A percentile compares a stretch with the other conserved stretches of the same genome.
Evolutionary conservation across 1,139 yeast species (phyloP).

Genomic region (Magnusiomyces paraingens): DNA sequence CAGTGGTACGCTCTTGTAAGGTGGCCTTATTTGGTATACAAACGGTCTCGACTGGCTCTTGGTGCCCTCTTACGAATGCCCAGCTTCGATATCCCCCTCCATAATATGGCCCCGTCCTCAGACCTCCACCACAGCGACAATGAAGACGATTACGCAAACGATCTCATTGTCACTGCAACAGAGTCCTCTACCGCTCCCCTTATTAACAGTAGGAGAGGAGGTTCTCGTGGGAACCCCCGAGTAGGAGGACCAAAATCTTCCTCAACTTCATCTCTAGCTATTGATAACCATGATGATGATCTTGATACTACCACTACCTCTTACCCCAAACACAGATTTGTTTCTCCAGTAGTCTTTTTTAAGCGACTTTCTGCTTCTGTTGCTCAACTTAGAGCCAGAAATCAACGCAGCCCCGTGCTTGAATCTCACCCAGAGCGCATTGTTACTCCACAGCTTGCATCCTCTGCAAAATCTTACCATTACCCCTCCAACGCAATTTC

Average conservation of each 20-base stretch:
- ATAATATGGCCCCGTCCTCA: neutral
- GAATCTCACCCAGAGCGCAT: conserved; percentile 12
- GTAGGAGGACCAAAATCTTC: conserved; percentile 1
- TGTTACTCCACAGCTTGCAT: conserved; percentile 10
- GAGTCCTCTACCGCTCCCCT: conserved; percentile 18
- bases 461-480: conserved; percentile 20
- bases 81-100: neutral
- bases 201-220: conserved; percentile 11
- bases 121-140: neutral
- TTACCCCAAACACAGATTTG: no score
- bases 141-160: neutral
- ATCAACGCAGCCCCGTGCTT: neutral
- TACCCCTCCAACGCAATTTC: conserved; percentile 80
- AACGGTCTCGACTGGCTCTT: conserved; percentile 4
- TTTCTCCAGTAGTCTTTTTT: neutral
- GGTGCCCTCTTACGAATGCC: conserved; percentile 1
- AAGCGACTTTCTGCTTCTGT: neutral
- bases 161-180: conserved; percentile 5
- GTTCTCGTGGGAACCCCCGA: neutral
- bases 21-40: conserved; percentile 3
- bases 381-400: neutral
- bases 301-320: neutral
- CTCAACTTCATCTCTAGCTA: conserved; percentile 6
- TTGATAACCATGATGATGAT: conserved; percentile 10
- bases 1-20: conserved; percentile 3